A percentile compares a stretch with the other conserved stretches of the same genome.
phyloP scores from a whole-genome alignment of 1,139 yeast species.

The Citeromyces siamensis region DNA sequence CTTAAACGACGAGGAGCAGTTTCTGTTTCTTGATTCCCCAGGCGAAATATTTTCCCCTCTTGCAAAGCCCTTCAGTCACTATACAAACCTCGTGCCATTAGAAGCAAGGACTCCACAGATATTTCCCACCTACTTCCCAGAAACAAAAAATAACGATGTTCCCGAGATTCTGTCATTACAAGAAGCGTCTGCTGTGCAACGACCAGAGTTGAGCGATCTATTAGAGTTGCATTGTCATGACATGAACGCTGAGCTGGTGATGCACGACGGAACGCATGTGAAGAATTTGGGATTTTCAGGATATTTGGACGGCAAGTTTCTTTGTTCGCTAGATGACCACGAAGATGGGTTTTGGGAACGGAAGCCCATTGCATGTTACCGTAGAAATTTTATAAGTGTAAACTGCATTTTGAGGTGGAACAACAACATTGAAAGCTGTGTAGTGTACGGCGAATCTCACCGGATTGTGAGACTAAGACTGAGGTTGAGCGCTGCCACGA shows the following conservation, averaged over 20 bases:
- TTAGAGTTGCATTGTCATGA: slow-evolving; percentile 5
- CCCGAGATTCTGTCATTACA: neutral
- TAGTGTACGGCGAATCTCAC: neutral
- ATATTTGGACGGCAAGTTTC: slow-evolving; percentile 14
- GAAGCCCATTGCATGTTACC: slow-evolving; percentile 14
- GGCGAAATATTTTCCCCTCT: slow-evolving; percentile 4
- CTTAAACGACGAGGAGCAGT: neutral
- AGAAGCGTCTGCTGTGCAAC: too few relatives aligned
- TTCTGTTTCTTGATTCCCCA: slow-evolving; percentile 6
- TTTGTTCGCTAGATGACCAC: slow-evolving; percentile 3
- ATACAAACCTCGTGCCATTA: slow-evolving; percentile 1
- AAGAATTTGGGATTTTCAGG: slow-evolving; percentile 6
- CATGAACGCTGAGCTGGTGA: slow-evolving; percentile 4
- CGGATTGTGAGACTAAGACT: slow-evolving; percentile 8
- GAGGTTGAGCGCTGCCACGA: slow-evolving; percentile 9
- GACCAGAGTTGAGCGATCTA: slow-evolving; percentile 1
- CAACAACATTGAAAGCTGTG: neutral
- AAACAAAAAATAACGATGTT: neutral
- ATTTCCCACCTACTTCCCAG: slow-evolving; percentile 1
- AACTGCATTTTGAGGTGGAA: slow-evolving; percentile 5
- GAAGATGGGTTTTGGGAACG: slow-evolving; percentile 5
- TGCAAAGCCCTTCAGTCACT: neutral
- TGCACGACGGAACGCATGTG: slow-evolving; percentile 6
- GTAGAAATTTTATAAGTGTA: slow-evolving; percentile 13
- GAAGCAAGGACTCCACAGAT: neutral